Base-by-base conservation (phyloP, 2,329 filamentous ascomycete species). In the Hypoxylon sp. region DNA sequence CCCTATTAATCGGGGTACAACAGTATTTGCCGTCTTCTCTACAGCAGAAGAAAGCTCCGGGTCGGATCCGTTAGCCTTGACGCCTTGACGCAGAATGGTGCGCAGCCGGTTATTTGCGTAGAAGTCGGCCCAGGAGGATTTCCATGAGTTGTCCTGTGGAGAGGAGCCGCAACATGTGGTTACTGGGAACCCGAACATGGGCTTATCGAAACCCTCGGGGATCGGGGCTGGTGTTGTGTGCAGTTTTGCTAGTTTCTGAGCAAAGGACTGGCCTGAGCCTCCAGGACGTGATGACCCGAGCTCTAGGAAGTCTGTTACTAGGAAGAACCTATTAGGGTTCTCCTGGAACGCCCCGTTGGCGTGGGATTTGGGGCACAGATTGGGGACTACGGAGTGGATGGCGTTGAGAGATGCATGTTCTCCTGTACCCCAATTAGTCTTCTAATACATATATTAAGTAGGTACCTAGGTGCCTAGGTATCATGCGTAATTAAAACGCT, bases 141-240 rank as follows among this genome's bases (percentile, higher is more conserved):
- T 86, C 81, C 87, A 97, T 0, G 81, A 81, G 76, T 98, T 98
- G 51, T 93, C 88, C 80, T 98, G 95, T 43, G 86, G 86, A 6
- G 93, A 96, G 49, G 93, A 88, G 1, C 94, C 94, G 79, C 95
- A 98, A 79, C 92, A 97, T 0, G 94, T 98, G 0, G 91, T 82
- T 0, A 91, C 90, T 0, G 92, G 91, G 75, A 98, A 98, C 2
- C 95, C 95, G 72, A 95, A 98, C 80, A 89, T 83, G 2, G 89
- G 88, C 38, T 76, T 83, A 1, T 85, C 80, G 69, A 87, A 84
- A 19, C 87, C 88, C 10, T 86, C 78, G 0, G 90, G 90, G 0
- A 84, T 78, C 0, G 93, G 91, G 0, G 92, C 92, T 0, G 91
- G 88, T 0, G 90, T 93, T 1, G 87, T 90, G 79, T 98, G 95